Conservation (phyloP, 768 basidiomycete genomes). For the Kwoniella sp. region DNA sequence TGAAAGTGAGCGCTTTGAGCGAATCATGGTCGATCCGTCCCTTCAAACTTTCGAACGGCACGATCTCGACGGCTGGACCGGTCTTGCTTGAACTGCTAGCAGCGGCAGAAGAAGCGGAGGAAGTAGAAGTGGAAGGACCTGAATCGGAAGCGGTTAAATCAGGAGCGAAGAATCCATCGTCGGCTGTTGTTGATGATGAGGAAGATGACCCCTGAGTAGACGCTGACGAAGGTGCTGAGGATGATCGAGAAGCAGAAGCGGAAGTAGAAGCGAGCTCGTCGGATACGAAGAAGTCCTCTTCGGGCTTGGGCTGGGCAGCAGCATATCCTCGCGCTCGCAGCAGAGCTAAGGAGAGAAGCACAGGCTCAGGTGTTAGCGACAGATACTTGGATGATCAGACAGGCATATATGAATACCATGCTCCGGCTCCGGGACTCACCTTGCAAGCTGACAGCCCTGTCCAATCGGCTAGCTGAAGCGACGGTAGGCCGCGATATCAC, state of each 20-base stretch:
- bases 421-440: slow-evolving; percentile 7
- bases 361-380: no score
- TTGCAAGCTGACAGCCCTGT: slow-evolving; percentile 14
- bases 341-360: slow-evolving; percentile 1
- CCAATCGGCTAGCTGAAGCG: background rate
- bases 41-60: slow-evolving; percentile 55
- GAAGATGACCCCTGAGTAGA: background rate
- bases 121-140: background rate
- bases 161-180: slow-evolving; percentile 22
- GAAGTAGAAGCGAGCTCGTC: background rate
- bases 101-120: background rate
- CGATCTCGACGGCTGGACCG: slow-evolving; percentile 22
- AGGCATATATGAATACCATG: no score
- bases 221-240: background rate
- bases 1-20: slow-evolving; percentile 65
- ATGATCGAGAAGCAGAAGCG: slow-evolving; percentile 4
- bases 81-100: slow-evolving; percentile 3
- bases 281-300: slow-evolving; percentile 25
- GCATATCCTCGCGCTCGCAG: slow-evolving; percentile 20
- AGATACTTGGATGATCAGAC: background rate
- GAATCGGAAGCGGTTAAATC: slow-evolving; percentile 9
- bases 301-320: slow-evolving; percentile 23
- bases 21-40: slow-evolving; percentile 55
- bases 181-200: background rate
- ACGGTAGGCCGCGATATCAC: background rate